Evolutionary conservation across 805 yeast genomes (phyloP).

Genomic region (Nakazawaea sp.): DNA sequence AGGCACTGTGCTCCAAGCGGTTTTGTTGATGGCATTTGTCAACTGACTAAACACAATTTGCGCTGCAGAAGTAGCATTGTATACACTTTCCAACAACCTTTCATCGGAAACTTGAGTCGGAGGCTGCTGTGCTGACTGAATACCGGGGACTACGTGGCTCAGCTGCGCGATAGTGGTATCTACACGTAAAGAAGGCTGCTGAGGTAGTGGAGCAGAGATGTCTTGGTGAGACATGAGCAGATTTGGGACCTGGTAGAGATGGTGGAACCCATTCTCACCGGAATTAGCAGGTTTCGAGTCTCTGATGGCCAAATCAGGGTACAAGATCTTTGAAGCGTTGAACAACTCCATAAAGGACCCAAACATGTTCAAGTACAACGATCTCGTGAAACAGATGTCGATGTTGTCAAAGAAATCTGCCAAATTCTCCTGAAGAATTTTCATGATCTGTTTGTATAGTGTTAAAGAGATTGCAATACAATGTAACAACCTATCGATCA

Average conservation of each 20-base stretch:
- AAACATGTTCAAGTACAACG: conserved; percentile 52
- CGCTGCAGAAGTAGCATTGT: conserved; percentile 59
- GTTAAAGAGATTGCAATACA: conserved; percentile 28
- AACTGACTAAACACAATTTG: conserved; percentile 73
- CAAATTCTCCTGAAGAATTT: conserved; percentile 40
- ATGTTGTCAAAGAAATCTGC: conserved; percentile 42
- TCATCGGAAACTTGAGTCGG: conserved; percentile 33
- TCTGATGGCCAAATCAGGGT: conserved; percentile 16
- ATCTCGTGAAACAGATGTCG: conserved; percentile 59
- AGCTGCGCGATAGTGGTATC: conserved; percentile 10
- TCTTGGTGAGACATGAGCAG: not conserved
- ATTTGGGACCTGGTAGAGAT: not conserved
- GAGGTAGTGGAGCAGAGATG: not conserved
- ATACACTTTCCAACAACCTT: conserved; percentile 58
- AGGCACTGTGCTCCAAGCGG: conserved; percentile 38
- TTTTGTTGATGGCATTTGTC: conserved; percentile 58
- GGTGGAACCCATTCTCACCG: not conserved
- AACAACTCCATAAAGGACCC: conserved; percentile 61
- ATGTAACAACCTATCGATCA: conserved; percentile 23
- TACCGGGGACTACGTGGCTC: not conserved
- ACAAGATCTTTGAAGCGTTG: conserved; percentile 52
- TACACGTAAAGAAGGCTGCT: conserved; percentile 12
- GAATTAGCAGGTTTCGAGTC: not conserved
- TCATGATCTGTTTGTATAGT: conserved; percentile 47
- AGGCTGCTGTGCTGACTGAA: conserved; percentile 5